These are phyloP conservation scores for Piper betle DNA, from an alignment of 164 flowering plant species.

Conservation along the genomic window DNA sequence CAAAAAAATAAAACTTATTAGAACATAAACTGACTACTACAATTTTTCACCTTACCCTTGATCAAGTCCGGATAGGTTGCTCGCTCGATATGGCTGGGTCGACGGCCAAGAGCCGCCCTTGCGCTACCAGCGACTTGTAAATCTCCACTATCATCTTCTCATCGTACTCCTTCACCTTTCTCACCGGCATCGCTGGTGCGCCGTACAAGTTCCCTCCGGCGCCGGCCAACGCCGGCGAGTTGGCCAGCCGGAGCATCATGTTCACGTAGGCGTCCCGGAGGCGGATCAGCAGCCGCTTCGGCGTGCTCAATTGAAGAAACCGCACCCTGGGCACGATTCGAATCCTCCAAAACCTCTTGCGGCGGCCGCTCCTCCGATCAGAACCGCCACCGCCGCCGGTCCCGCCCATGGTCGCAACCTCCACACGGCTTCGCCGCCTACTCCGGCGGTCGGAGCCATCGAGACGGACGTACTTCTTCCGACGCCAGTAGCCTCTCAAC, in stretches of 20 bases:
- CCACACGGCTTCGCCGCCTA: conserved; percentile 9
- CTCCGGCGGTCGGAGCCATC: conserved; percentile 19
- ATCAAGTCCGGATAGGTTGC: no score
- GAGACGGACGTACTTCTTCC: conserved; percentile 36
- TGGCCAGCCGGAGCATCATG: conserved; percentile 57
- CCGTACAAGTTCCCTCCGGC: neutral
- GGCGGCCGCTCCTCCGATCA: conserved; percentile 2
- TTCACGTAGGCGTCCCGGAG: conserved; percentile 71
- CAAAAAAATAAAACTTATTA: no score
- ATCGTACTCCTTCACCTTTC: conserved; percentile 54
- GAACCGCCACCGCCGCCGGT: neutral
- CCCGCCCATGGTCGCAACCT: conserved; percentile 2
- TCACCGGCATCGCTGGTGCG: neutral
- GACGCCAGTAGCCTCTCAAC: conserved; percentile 35
- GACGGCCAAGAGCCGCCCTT: conserved; percentile 17
- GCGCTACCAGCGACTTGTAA: conserved; percentile 35
- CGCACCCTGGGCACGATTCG: conserved; percentile 33
- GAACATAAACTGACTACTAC: no score
- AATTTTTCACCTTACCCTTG: no score
- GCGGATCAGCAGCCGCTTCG: conserved; percentile 33
- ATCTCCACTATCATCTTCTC: conserved; percentile 63
- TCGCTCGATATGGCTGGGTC: neutral
- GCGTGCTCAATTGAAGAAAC: conserved; percentile 16
- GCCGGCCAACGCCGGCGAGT: conserved; percentile 17
- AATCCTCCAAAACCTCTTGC: conserved; percentile 43